A percentile compares a stretch with the other conserved stretches of the same genome.
Conservation (phyloP, 257 asterid species). For the Solanum sparsipilum region DNA sequence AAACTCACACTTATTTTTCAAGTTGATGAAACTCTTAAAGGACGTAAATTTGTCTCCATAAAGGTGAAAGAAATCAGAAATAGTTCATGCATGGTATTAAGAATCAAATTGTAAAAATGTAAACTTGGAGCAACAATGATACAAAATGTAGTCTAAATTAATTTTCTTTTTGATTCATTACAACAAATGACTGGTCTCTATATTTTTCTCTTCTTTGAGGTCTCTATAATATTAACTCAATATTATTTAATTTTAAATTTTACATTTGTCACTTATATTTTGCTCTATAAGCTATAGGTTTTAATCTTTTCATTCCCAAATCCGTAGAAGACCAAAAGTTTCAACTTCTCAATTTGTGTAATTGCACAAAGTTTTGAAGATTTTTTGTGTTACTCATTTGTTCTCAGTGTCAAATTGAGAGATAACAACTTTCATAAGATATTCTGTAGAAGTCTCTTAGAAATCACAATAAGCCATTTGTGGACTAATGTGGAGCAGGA, state of each 20-base stretch:
- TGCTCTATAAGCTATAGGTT: background rate
- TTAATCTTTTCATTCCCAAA: background rate
- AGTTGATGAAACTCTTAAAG: background rate
- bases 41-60: background rate
- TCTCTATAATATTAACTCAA: background rate
- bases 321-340: background rate
- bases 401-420: background rate
- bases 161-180: background rate
- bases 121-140: background rate
- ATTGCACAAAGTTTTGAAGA: background rate
- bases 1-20: background rate
- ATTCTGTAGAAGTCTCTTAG: background rate
- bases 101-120: background rate
- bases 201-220: background rate
- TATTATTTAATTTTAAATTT: background rate
- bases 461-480: background rate
- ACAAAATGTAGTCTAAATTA: background rate
- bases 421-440: background rate
- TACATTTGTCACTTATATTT: background rate
- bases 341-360: background rate
- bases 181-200: background rate
- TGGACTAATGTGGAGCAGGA: background rate
- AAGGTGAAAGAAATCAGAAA: background rate
- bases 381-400: background rate
- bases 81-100: background rate